Conservation (phyloP, 2,329 filamentous ascomycete genomes). For the Xylariaceae sp. region DNA sequence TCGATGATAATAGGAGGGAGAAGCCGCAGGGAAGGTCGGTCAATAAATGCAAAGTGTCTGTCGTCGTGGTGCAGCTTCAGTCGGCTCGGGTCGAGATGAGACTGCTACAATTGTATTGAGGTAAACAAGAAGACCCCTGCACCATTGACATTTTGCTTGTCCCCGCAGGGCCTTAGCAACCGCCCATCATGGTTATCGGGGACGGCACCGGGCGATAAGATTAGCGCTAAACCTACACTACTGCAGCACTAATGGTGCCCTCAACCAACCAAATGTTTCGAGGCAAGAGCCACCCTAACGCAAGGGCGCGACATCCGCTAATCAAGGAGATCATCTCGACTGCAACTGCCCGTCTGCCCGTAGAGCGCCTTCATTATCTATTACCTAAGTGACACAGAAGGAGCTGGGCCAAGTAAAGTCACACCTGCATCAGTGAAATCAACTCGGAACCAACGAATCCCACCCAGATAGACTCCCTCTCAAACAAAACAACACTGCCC, state of each 20-base stretch:
- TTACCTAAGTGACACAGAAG: no score
- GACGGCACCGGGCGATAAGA: conserved; percentile 12
- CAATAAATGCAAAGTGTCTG: no score
- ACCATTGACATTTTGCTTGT: conserved; percentile 17
- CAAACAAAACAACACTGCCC: conserved; percentile 15
- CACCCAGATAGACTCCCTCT: background rate
- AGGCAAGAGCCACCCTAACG: no score
- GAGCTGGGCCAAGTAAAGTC: background rate
- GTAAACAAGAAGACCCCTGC: conserved; percentile 39
- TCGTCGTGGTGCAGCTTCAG: conserved; percentile 16
- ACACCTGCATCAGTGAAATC: background rate
- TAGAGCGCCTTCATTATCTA: conserved; percentile 16
- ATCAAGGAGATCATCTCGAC: no score
- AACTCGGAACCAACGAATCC: conserved; percentile 16
- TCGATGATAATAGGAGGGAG: conserved; percentile 13
- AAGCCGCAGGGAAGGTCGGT: conserved; percentile 12
- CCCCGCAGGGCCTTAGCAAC: conserved; percentile 41
- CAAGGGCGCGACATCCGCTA: no score
- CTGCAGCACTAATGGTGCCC: no score
- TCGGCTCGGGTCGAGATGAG: background rate
- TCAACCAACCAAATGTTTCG: no score
- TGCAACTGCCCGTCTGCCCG: no score
- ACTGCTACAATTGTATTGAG: conserved; percentile 4
- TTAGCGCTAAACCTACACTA: conserved; percentile 17
- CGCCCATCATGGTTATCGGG: conserved; percentile 24